Evolutionary conservation across 2,329 filamentous ascomycete species (phyloP).

Genomic region (Cytospora mali): DNA sequence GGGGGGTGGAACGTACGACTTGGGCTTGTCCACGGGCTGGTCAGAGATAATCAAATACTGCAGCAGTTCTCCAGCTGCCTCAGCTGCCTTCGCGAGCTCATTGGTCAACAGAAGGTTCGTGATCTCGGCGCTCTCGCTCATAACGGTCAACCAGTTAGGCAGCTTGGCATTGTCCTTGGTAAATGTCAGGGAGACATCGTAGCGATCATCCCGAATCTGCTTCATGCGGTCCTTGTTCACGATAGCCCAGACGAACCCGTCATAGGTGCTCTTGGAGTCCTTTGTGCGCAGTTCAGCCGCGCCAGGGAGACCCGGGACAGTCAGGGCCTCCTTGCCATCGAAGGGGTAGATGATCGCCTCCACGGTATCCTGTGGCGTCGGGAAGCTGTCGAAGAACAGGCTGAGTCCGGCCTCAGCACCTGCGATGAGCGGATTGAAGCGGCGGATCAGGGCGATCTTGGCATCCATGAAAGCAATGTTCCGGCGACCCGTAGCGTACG

Average conservation of each 20-base stretch:
- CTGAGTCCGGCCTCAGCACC: slow-evolving; percentile 67
- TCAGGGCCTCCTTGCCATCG: slow-evolving; percentile 83
- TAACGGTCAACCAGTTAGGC: slow-evolving; percentile 85
- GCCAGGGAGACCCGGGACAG: slow-evolving; percentile 68
- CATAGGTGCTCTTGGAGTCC: slow-evolving; percentile 70
- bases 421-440: slow-evolving; percentile 75
- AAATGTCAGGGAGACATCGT: slow-evolving; percentile 88
- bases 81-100: slow-evolving; percentile 81
- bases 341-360: slow-evolving; percentile 85
- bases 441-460: slow-evolving; percentile 78
- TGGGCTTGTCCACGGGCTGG: slow-evolving; percentile 84
- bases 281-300: slow-evolving; percentile 58
- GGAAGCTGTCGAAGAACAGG: slow-evolving; percentile 79
- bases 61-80: slow-evolving; percentile 75
- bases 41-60: slow-evolving; percentile 90
- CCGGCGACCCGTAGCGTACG: slow-evolving; percentile 88
- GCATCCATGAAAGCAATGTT: slow-evolving; percentile 92
- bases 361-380: slow-evolving; percentile 68
- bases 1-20: slow-evolving; percentile 62
- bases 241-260: slow-evolving; percentile 91
- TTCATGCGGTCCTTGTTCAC: slow-evolving; percentile 97
- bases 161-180: slow-evolving; percentile 94
- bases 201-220: slow-evolving; percentile 84
- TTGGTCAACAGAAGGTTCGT: slow-evolving; percentile 84
- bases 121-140: slow-evolving; percentile 96